Evolutionary conservation across 257 asterid genomes (phyloP).

Genomic region (Nyctanthes arbortristis): DNA sequence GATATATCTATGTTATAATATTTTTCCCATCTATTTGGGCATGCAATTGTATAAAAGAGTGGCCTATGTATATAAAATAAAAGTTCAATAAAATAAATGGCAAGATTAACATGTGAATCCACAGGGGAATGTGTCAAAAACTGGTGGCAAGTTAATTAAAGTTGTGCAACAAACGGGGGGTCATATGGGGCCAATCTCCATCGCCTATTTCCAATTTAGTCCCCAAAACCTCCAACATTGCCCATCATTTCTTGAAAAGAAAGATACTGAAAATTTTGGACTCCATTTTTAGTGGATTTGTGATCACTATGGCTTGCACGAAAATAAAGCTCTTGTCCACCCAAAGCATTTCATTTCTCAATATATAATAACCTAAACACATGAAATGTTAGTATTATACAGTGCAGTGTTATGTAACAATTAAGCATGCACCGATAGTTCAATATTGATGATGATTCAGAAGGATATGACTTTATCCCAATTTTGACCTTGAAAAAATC

Average conservation of each 20-base stretch:
- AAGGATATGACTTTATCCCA: too few species aligned
- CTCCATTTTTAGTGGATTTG: constrained; percentile 21
- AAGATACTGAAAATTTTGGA: not conserved
- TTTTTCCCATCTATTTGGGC: constrained; percentile 12
- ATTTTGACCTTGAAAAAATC: too few species aligned
- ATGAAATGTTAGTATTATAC: too few species aligned
- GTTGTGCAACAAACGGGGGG: constrained; percentile 59
- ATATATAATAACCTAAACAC: too few species aligned
- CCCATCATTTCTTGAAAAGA: constrained; percentile 36
- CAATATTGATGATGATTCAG: too few species aligned
- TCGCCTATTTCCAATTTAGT: constrained; percentile 44
- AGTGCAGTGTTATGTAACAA: too few species aligned
- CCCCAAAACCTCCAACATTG: constrained; percentile 58
- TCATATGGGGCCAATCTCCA: constrained; percentile 64
- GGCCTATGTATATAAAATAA: too few species aligned
- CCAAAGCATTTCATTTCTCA: constrained; percentile 22
- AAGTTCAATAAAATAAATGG: too few species aligned
- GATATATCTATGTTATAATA: not conserved
- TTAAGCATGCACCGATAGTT: too few species aligned
- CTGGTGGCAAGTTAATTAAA: constrained; percentile 44
- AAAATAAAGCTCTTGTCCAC: constrained; percentile 58
- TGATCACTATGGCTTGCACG: constrained; percentile 64
- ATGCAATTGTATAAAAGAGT: not conserved
- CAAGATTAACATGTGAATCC: constrained; percentile 38
- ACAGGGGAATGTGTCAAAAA: constrained; percentile 35